A percentile compares a stretch with the other conserved stretches of the same genome.
Conservation (phyloP, 306 rosid species). For the Parietaria judaica region DNA sequence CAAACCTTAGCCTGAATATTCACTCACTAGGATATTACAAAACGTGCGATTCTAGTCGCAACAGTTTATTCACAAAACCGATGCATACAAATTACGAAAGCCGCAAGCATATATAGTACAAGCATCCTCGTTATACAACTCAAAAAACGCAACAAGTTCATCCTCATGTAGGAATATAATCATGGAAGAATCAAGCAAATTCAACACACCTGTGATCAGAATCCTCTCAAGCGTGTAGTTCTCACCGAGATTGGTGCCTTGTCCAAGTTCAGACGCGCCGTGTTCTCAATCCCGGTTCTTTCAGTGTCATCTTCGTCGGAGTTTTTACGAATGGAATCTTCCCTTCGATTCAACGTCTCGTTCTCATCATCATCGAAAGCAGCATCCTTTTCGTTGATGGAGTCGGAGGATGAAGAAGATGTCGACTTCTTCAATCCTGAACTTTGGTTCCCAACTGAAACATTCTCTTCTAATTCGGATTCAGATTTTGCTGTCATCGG, state of each 20-base stretch:
- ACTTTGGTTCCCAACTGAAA: slow-evolving; percentile 17
- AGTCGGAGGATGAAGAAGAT: slow-evolving; percentile 27
- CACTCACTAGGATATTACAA: background rate
- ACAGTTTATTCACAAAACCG: too few relatives aligned
- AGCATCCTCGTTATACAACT: slow-evolving; percentile 8
- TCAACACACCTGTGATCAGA: slow-evolving; percentile 14
- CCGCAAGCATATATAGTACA: background rate
- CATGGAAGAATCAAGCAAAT: slow-evolving; percentile 1
- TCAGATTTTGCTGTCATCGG: slow-evolving; percentile 17
- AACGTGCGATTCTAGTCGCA: background rate
- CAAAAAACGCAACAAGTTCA: slow-evolving; percentile 6
- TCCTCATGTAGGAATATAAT: background rate
- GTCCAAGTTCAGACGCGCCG: slow-evolving; percentile 28
- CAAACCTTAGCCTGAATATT: background rate
- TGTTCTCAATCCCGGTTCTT: slow-evolving; percentile 27
- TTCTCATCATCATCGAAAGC: slow-evolving; percentile 42
- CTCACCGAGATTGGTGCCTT: slow-evolving; percentile 55
- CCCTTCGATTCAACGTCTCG: slow-evolving; percentile 23
- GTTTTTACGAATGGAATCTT: slow-evolving; percentile 17
- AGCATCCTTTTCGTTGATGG: slow-evolving; percentile 27
- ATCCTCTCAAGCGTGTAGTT: slow-evolving; percentile 25
- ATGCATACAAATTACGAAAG: background rate
- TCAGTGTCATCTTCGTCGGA: slow-evolving; percentile 14
- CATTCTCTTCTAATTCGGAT: slow-evolving; percentile 22
- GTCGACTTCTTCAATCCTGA: slow-evolving; percentile 24